phyloP scores from a whole-genome alignment of 148 eudicot species.

The Vaccinium vitisidaea region DNA sequence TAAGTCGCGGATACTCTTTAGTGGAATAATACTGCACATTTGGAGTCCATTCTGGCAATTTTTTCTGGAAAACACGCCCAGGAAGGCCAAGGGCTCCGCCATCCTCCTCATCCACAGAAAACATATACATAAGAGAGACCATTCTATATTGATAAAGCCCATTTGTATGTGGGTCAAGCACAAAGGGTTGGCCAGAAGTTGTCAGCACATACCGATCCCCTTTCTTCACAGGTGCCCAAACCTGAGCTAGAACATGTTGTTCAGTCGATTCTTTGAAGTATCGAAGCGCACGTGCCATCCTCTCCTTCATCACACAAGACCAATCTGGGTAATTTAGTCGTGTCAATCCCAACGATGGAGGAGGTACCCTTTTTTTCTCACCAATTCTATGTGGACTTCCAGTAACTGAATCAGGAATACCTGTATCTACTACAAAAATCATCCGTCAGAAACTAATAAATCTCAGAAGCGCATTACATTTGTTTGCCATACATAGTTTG shows the following conservation, averaged over 20 bases:
- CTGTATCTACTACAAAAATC: constrained; percentile 24
- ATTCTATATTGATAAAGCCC: constrained; percentile 86
- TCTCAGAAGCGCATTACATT: not conserved
- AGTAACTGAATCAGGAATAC: constrained; percentile 38
- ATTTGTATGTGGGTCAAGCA: constrained; percentile 61
- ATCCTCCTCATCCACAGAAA: constrained; percentile 62
- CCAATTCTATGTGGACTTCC: constrained; percentile 27
- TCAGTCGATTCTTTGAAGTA: constrained; percentile 49
- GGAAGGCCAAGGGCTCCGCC: constrained; percentile 74
- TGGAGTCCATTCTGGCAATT: constrained; percentile 93
- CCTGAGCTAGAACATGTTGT: constrained; percentile 72
- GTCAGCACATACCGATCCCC: constrained; percentile 74
- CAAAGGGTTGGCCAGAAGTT: constrained; percentile 96
- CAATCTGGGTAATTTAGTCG: constrained; percentile 46
- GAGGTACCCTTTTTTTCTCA: constrained; percentile 41
- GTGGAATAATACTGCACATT: constrained; percentile 91
- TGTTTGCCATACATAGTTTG: not conserved
- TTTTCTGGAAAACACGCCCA: constrained; percentile 86
- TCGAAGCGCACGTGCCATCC: constrained; percentile 75
- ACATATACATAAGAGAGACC: constrained; percentile 71
- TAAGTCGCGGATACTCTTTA: constrained; percentile 65
- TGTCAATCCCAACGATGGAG: constrained; percentile 36
- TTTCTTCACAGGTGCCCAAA: constrained; percentile 86
- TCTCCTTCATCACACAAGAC: constrained; percentile 64
- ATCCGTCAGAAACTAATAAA: not conserved